Base-by-base conservation (phyloP, 306 rosid genomes). In the Heteromeles arbutifolia region DNA sequence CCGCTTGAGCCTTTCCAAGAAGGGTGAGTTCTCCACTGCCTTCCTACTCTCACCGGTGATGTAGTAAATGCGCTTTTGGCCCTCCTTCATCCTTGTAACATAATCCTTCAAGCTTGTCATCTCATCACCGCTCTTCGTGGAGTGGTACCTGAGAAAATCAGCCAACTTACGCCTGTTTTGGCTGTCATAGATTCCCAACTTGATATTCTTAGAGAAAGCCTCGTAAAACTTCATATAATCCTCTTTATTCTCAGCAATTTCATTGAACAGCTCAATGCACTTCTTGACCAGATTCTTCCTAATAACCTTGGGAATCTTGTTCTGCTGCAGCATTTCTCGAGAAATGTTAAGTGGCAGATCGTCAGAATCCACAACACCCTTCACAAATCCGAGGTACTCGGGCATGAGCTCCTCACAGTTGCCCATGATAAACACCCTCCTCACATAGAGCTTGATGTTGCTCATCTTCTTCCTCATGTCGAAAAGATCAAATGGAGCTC, bases 301-400 rank as follows among this genome's bases (percentile, higher is more conserved):
- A 63, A 78, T 78, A 17, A 78, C 86, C 74, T 74, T 64, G 34
- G 78, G 80, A 64, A 78, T 78, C 83, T 78, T 82, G 77, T 74
- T 82, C 44, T 78, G 83, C 10, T 82, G 80, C 13, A 78, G 71
- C 77, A 57, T 82, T 67, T 82, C 83, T 14, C 68, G 78, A 48
- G 83, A 82, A 67, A 82, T 82, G 74, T 82, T 74, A 67, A 82
- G 86, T 2, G 83, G 78, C 57, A 82, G 66, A 78, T 82, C 83
- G 37, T 82, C 75, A 31, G 78, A 82, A 41, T 82, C 83, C 43
- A 82, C 86, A 22, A 82, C 83, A 41, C 86, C 83, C 34, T 78
- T 78, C 19, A 74, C 67, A 66, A 82, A 78, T 39, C 78, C 69
- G 5, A 82, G 86, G 48, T 74, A 78, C 77, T 82, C 74, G 0